These are phyloP conservation scores for Colletotrichum abscissum DNA, from an alignment of 2,329 filamentous ascomycete genomes.

Conservation along the genomic window DNA sequence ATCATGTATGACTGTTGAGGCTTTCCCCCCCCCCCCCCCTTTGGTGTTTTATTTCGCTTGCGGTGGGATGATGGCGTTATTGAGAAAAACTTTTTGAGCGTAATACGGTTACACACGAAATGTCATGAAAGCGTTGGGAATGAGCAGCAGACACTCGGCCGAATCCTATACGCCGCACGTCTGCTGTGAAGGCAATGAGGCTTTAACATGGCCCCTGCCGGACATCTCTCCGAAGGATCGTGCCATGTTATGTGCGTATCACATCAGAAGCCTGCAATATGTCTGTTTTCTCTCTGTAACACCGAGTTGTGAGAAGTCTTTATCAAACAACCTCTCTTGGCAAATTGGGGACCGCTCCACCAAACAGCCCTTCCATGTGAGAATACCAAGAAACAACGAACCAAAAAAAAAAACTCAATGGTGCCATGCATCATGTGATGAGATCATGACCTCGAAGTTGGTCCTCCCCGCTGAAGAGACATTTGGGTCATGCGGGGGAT, in stretches of 20 bases:
- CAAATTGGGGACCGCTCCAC: not conserved
- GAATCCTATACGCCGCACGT: not conserved
- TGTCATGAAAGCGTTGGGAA: not conserved
- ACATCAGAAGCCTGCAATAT: not conserved
- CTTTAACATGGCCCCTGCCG: not conserved
- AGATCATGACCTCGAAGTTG: not conserved
- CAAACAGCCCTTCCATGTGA: not conserved
- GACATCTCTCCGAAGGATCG: not conserved
- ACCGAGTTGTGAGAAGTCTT: not conserved
- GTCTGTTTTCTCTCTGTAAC: not conserved
- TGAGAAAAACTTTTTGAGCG: not conserved
- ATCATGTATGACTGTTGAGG: not conserved
- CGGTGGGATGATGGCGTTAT: not conserved
- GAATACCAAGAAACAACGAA: not conserved
- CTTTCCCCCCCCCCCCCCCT: not conserved
- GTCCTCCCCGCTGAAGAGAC: not conserved
- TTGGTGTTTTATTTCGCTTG: not conserved
- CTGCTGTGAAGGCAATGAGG: not conserved
- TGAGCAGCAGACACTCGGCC: not conserved
- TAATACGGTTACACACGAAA: not conserved
- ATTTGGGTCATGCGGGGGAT: not conserved
- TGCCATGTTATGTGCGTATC: not conserved
- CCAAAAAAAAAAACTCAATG: not conserved
- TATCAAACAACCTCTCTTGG: not conserved
- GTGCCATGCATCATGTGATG: not conserved